Conservation (phyloP, 441 rosid species). For the Erysimum cheiri region DNA sequence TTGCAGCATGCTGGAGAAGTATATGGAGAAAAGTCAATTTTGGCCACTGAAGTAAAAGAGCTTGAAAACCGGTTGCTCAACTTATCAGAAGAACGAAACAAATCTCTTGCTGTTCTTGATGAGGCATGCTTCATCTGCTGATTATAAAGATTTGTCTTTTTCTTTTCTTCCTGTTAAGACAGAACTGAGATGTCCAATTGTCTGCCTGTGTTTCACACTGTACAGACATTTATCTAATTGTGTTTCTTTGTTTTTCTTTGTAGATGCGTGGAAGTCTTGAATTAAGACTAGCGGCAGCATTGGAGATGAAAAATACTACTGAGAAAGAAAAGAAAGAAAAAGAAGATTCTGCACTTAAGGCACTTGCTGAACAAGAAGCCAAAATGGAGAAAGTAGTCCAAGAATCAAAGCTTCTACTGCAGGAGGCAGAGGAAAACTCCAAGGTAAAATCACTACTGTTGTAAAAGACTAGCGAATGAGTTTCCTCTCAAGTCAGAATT, state of each 20-base stretch:
- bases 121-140: conserved; percentile 55
- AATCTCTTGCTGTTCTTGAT: conserved; percentile 67
- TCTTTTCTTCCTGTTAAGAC: not conserved
- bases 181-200: not conserved
- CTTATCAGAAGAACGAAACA: conserved; percentile 77
- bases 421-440: conserved; percentile 79
- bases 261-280: conserved; percentile 75
- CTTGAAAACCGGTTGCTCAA: conserved; percentile 72
- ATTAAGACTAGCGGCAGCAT: conserved; percentile 61
- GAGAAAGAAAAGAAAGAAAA: conserved; percentile 66
- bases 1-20: conserved; percentile 91
- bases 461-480: conserved; percentile 3
- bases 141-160: not conserved
- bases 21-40: conserved; percentile 83
- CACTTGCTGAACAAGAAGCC: conserved; percentile 68
- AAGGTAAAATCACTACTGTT: conserved; percentile 57
- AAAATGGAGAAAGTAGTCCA: conserved; percentile 72
- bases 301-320: conserved; percentile 60
- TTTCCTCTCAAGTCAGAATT: conserved; percentile 10
- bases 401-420: conserved; percentile 67
- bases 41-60: conserved; percentile 82
- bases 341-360: conserved; percentile 61
- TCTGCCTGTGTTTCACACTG: not conserved
- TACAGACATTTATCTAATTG: conserved; percentile 11
- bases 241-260: conserved; percentile 6